Conservation (phyloP, 768 basidiomycete species). For the Lyophyllum semitale region DNA sequence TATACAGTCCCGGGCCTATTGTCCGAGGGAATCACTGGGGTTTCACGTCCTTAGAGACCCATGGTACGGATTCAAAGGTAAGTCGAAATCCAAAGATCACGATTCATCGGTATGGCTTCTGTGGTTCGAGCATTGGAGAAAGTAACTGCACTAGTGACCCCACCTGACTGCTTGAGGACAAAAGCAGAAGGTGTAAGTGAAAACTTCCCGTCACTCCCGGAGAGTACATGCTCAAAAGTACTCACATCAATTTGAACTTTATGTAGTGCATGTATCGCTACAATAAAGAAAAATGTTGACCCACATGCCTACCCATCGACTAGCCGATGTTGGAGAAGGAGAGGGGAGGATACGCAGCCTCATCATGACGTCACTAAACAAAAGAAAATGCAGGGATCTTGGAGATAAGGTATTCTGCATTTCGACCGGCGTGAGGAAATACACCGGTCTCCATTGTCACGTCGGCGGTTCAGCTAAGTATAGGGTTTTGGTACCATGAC, state of each 20-base stretch:
- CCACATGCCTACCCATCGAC: neutral
- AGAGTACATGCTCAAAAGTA: neutral
- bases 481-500: no score
- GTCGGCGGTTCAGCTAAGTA: neutral
- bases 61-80: neutral
- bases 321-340: neutral
- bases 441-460: neutral
- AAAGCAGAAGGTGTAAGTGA: neutral
- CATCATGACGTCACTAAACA: neutral
- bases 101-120: neutral
- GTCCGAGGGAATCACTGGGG: neutral
- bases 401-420: neutral
- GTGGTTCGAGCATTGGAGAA: neutral
- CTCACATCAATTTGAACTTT: neutral
- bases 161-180: neutral
- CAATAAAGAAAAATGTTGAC: neutral
- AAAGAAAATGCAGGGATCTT: constrained; percentile 1
- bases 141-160: no score
- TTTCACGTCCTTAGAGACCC: neutral
- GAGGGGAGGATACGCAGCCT: neutral
- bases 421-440: neutral
- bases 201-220: neutral
- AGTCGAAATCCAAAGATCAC: neutral
- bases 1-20: neutral
- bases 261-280: neutral